Conservation (phyloP, 495 filamentous ascomycete genomes). For the Darksidea phi region DNA sequence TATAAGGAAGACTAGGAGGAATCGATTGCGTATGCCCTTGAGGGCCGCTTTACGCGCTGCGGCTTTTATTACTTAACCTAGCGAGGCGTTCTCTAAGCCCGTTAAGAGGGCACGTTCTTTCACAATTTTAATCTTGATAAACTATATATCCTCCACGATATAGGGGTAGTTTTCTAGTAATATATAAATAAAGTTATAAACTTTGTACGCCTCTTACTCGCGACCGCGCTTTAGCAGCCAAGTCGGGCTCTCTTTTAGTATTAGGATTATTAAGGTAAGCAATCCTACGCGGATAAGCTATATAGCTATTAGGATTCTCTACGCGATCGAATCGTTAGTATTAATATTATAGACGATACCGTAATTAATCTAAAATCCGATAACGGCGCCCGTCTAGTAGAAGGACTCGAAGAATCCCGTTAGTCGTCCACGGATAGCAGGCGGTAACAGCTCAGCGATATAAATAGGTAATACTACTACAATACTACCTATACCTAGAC, state of each 20-base stretch:
- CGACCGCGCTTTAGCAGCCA: conserved; percentile 32
- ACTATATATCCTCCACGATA: conserved; percentile 34
- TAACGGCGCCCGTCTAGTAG: conserved; percentile 40
- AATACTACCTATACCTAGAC: conserved; percentile 37
- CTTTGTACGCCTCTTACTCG: conserved; percentile 33
- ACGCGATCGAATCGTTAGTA: conserved; percentile 14
- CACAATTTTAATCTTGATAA: conserved; percentile 39
- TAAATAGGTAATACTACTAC: conserved; percentile 38
- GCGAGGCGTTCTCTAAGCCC: conserved; percentile 21
- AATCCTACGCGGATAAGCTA: conserved; percentile 37
- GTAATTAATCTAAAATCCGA: conserved; percentile 42
- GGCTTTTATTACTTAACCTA: conserved; percentile 34
- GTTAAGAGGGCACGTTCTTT: conserved; percentile 34
- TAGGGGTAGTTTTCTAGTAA: conserved; percentile 35
- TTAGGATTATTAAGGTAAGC: conserved; percentile 27
- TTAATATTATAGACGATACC: conserved; percentile 35
- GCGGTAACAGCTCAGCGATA: conserved; percentile 37
- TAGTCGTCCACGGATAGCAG: conserved; percentile 39
- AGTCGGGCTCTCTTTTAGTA: conserved; percentile 29
- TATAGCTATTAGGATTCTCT: conserved; percentile 37
- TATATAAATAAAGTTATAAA: conserved; percentile 34
- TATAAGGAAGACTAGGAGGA: conserved; percentile 43
- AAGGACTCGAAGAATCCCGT: conserved; percentile 38
- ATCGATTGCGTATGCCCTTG: conserved; percentile 44
- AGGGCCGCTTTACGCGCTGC: conserved; percentile 34